Base-by-base conservation (phyloP, 495 filamentous ascomycete species). In the Venustampulla echinocandica region DNA sequence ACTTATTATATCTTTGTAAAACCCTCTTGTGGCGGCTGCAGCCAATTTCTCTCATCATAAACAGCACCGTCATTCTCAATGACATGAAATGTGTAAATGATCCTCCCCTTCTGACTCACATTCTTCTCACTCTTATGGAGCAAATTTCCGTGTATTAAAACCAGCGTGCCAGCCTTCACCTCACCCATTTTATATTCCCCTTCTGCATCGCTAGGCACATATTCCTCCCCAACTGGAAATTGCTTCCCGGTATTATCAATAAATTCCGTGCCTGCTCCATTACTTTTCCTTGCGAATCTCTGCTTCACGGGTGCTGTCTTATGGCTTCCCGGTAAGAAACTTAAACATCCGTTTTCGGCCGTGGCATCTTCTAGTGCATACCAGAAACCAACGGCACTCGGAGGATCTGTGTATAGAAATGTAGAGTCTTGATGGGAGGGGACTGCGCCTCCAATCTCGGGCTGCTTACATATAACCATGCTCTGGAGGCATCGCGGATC, bases 401-500 rank as follows among this genome's bases (percentile, higher is more conserved):
- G 90, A 39, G 92, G 87, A 50, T 88, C 68, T 10, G 92, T 97
- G 60, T 96, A 98, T 43, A 98, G 50, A 56, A 97, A 98, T 10
- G 88, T 87, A 42, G 74, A 83, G 65, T 97, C 92, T 61, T 93
- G 90, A 62, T 98, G 92, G 13, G 84, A 73, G 2, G 77, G 85
- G 28, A 96, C 92, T 0, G 80, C 78, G 13, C 84, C 92, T 18
- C 92, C 92, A 27, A 98, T 97, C 61, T 89, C 85, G 6, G 92
- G 90, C 65, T 96, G 92, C 61, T 98, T 98, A 75, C 87, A 94
- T 52, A 98, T 98, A 6, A 96, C 74, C 92, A 98, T 98, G 56
- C 83, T 89, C 69, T 98, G 92, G 48, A 98, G 69, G 42, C 64
- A 67, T 15, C 67, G 51, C 0, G 92, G 88, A 57, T 92, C 81